Conservation (phyloP, 371 early-diverging fungal species). For the Mucor circinelloides region DNA sequence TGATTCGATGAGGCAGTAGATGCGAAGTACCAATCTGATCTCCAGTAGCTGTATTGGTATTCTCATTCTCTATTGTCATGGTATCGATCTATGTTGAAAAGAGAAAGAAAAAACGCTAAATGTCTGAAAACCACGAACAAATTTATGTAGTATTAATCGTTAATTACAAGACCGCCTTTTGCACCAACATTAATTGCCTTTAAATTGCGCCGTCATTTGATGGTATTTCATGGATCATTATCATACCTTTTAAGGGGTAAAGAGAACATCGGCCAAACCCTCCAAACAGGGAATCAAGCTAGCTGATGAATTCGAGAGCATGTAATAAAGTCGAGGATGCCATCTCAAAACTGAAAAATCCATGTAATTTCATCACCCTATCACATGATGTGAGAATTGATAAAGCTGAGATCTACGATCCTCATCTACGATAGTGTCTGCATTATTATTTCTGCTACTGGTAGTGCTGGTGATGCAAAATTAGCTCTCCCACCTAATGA, state of each 20-base stretch:
- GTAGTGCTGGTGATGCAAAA: too few relatives aligned
- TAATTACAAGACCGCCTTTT: neutral
- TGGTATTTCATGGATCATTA: neutral
- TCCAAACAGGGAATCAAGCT: too few relatives aligned
- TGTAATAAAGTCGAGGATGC: too few relatives aligned
- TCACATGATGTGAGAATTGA: too few relatives aligned
- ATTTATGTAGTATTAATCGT: neutral
- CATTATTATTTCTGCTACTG: too few relatives aligned
- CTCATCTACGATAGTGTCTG: too few relatives aligned
- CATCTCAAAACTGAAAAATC: too few relatives aligned
- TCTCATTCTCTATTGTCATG: conserved; percentile 3
- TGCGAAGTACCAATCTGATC: neutral
- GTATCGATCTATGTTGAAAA: neutral
- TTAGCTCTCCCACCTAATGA: too few relatives aligned
- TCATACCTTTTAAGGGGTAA: neutral
- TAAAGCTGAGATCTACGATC: too few relatives aligned
- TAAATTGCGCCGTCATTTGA: neutral
- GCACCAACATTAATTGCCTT: neutral
- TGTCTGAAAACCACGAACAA: neutral
- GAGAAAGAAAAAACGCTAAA: neutral
- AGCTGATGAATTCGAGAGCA: too few relatives aligned
- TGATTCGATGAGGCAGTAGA: neutral
- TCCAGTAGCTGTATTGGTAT: neutral
- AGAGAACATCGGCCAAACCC: neutral
- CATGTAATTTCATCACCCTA: too few relatives aligned